A percentile compares a stretch with the other conserved stretches of the same genome.
phyloP scores from a whole-genome alignment of 257 asterid species.

The Ilex asprella region DNA sequence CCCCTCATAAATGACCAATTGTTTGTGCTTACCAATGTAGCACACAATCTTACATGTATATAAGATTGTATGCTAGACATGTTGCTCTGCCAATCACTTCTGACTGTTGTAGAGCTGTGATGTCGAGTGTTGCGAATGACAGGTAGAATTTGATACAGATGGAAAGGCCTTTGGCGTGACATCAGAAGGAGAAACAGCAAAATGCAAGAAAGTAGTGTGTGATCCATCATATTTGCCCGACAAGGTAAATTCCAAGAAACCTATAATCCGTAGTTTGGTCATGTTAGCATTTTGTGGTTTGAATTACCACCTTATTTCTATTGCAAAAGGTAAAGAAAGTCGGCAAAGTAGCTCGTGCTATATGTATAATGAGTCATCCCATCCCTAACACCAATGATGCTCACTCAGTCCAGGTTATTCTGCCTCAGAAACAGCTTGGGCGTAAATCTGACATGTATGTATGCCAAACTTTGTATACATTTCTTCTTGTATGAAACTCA shows the following conservation, averaged over 20 bases:
- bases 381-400: background rate
- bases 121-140: background rate
- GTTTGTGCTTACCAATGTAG: no score
- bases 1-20: no score
- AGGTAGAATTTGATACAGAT: background rate
- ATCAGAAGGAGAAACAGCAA: constrained; percentile 3
- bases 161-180: constrained; percentile 1
- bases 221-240: constrained; percentile 1
- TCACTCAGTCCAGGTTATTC: constrained; percentile 5
- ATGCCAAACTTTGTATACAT: background rate
- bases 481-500: no score
- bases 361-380: constrained; percentile 1
- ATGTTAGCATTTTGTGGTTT: background rate
- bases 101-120: no score
- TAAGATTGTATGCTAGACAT: no score
- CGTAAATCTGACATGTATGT: constrained; percentile 1
- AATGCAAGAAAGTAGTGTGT: constrained; percentile 1
- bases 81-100: no score
- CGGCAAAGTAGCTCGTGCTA: background rate
- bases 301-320: background rate
- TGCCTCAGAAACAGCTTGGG: background rate
- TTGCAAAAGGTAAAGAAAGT: background rate
- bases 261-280: background rate
- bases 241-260: background rate
- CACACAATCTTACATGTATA: no score